Conservation (phyloP, 495 filamentous ascomycete species). For the Clavariopsis aquatica region DNA sequence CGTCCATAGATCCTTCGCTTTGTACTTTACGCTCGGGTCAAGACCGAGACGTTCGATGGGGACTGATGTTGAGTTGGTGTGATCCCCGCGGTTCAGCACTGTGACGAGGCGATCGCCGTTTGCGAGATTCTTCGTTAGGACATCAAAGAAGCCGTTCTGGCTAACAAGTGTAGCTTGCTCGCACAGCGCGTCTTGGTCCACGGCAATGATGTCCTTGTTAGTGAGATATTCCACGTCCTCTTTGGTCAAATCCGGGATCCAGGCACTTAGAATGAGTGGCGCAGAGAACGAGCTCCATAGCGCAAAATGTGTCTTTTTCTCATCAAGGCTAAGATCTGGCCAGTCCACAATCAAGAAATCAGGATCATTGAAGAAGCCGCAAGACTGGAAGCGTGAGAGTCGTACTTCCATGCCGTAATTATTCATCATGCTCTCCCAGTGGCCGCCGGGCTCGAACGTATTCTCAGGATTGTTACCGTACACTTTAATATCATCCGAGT, state of each 20-base stretch:
- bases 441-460: constrained; percentile 37
- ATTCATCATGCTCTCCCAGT: constrained; percentile 50
- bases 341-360: constrained; percentile 51
- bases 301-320: constrained; percentile 50
- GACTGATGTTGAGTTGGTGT: constrained; percentile 5
- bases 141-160: constrained; percentile 38
- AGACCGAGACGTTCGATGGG: constrained; percentile 21
- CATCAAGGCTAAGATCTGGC: constrained; percentile 43
- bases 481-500: constrained; percentile 50
- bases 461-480: constrained; percentile 40
- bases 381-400: constrained; percentile 48
- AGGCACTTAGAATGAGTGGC: constrained; percentile 50
- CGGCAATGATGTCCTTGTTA: constrained; percentile 47
- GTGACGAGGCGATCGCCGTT: constrained; percentile 32
- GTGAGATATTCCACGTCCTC: constrained; percentile 44
- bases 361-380: constrained; percentile 51
- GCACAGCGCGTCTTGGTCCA: constrained; percentile 49
- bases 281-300: constrained; percentile 49
- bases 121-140: constrained; percentile 33
- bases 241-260: constrained; percentile 44
- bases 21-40: constrained; percentile 12
- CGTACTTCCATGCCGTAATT: constrained; percentile 48
- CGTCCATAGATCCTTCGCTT: constrained; percentile 25
- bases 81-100: constrained; percentile 18
- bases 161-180: constrained; percentile 49